Conservation (phyloP, 2,329 filamentous ascomycete species). For the Arthrinium phaeospermum region DNA sequence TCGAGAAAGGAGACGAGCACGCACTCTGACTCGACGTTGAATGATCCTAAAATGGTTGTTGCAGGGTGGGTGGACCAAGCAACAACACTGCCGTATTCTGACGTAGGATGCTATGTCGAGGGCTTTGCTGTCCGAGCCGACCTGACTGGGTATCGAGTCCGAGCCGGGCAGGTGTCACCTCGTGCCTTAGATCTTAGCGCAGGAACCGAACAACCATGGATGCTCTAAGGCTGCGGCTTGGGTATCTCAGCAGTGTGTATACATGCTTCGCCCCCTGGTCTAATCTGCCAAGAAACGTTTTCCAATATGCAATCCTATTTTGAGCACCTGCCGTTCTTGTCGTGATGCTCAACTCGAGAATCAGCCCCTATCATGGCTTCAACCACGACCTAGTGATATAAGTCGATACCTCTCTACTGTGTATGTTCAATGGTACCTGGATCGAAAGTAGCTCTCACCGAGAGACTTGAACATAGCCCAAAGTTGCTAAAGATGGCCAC, state of each 20-base stretch:
- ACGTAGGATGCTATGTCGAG: not conserved
- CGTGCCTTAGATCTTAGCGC: not conserved
- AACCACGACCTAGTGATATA: not conserved
- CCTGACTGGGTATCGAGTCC: not conserved
- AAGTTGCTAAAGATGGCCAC: not conserved
- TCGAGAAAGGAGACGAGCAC: not conserved
- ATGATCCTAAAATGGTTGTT: not conserved
- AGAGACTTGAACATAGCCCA: not conserved
- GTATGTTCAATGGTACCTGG: not conserved
- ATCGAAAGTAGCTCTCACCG: not conserved
- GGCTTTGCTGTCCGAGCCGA: conserved; percentile 1
- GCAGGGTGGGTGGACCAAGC: not conserved
- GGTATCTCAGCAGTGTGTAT: not conserved
- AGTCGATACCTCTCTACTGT: not conserved
- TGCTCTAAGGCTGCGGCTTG: not conserved
- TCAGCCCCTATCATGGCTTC: not conserved
- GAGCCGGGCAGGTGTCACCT: not conserved
- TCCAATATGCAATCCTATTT: not conserved
- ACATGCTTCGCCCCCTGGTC: not conserved
- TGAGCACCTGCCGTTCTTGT: not conserved
- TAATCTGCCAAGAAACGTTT: not conserved
- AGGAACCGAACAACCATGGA: not conserved
- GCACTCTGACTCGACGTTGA: not conserved
- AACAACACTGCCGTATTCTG: not conserved
- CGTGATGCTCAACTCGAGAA: not conserved